These are phyloP conservation scores for Leccinum boreale DNA, from an alignment of 768 basidiomycete genomes.

Conservation along the genomic window DNA sequence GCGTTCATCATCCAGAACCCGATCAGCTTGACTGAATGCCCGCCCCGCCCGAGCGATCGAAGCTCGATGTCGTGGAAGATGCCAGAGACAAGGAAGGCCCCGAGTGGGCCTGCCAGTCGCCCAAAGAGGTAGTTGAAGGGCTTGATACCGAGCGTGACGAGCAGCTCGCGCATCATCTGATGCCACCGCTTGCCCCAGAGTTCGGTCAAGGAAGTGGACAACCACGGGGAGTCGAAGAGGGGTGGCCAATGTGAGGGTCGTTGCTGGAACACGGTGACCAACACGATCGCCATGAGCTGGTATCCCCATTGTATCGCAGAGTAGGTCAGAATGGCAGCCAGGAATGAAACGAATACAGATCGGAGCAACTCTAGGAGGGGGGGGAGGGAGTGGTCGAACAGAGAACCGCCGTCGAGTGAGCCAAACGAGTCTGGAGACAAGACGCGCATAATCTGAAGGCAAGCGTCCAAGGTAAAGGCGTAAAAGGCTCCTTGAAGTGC, in stretches of 20 bases:
- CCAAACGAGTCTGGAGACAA: constrained; percentile 41
- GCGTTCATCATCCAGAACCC: constrained; percentile 58
- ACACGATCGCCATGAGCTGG: constrained; percentile 41
- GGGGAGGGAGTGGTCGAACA: constrained; percentile 36
- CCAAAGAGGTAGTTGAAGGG: constrained; percentile 47
- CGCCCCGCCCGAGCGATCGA: constrained; percentile 51
- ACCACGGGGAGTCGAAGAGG: constrained; percentile 55
- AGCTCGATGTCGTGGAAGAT: constrained; percentile 53
- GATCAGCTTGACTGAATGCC: constrained; percentile 37
- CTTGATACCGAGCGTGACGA: constrained; percentile 46
- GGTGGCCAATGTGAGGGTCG: constrained; percentile 58
- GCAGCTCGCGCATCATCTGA: constrained; percentile 56
- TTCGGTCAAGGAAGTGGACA: constrained; percentile 52
- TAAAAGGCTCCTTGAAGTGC: background rate
- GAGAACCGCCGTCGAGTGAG: constrained; percentile 28
- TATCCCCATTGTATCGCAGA: constrained; percentile 43
- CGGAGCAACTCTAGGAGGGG: constrained; percentile 33
- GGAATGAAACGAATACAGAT: constrained; percentile 40
- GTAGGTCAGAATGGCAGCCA: constrained; percentile 44
- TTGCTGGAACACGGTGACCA: constrained; percentile 45
- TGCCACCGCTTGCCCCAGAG: constrained; percentile 70
- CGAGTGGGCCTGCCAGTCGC: constrained; percentile 47
- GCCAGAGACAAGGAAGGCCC: constrained; percentile 57
- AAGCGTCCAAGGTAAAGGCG: constrained; percentile 13
- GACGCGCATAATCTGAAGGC: constrained; percentile 11